Evolutionary conservation across 106 monocot genomes (phyloP).

Genomic region (Agapanthus africanus): DNA sequence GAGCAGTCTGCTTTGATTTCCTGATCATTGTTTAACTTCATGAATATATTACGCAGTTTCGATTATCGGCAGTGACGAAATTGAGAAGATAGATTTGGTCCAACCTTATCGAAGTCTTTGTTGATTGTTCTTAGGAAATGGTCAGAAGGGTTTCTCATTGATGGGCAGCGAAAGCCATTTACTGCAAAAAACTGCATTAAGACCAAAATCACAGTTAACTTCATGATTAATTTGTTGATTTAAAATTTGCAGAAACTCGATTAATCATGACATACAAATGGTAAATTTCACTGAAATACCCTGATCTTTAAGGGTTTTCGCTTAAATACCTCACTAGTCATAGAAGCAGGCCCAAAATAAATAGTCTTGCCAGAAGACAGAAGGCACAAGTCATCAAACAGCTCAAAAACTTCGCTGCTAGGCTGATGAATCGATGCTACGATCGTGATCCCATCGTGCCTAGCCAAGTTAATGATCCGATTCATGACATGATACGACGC

Average conservation of each 20-base stretch:
- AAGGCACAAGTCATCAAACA: conserved; percentile 60
- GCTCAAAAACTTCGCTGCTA: too few relatives aligned
- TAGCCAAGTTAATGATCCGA: conserved; percentile 34
- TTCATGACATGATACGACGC: conserved; percentile 70
- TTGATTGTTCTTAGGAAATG: conserved; percentile 46
- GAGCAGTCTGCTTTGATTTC: neutral
- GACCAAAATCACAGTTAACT: too few relatives aligned
- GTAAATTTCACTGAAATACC: too few relatives aligned
- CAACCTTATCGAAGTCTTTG: conserved; percentile 43
- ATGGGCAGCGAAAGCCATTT: conserved; percentile 38
- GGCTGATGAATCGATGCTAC: too few relatives aligned
- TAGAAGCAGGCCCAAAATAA: conserved; percentile 42
- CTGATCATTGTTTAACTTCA: too few relatives aligned
- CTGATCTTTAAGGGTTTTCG: too few relatives aligned
- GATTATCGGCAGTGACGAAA: neutral
- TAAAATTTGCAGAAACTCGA: too few relatives aligned
- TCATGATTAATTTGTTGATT: too few relatives aligned
- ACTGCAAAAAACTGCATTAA: conserved; percentile 29
- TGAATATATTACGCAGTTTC: neutral
- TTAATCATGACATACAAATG: too few relatives aligned
- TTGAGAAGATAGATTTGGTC: neutral
- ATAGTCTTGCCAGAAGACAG: conserved; percentile 53
- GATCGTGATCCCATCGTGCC: conserved; percentile 33
- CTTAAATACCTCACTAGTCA: conserved; percentile 42
- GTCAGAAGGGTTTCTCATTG: conserved; percentile 37